phyloP scores from a whole-genome alignment of 345 rosid species.

The Clarkia xantiana region DNA sequence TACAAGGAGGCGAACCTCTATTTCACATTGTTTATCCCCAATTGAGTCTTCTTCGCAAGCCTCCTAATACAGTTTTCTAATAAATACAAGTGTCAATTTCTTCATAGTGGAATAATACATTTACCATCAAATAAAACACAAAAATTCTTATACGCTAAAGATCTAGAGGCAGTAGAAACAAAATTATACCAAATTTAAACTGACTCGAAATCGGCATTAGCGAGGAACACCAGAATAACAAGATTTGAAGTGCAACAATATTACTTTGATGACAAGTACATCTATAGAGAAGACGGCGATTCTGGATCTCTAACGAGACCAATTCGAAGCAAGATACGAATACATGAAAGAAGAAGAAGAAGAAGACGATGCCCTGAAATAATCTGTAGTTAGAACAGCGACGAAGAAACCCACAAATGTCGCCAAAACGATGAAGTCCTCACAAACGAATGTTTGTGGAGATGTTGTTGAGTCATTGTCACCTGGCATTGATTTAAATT shows the following conservation, averaged over 20 bases:
- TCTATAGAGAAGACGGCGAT: slow-evolving; percentile 13
- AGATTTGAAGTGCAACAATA: neutral
- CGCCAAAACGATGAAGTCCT: slow-evolving; percentile 18
- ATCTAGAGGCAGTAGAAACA: no score
- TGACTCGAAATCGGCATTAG: no score
- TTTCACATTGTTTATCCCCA: no score
- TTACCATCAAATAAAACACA: no score
- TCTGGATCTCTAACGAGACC: slow-evolving; percentile 23
- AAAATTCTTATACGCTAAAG: no score
- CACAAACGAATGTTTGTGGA: slow-evolving; percentile 14
- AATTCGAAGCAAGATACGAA: slow-evolving; percentile 20
- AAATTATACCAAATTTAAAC: no score
- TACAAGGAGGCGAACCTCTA: no score
- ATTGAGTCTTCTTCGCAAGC: no score
- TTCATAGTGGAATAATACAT: no score
- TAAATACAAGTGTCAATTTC: no score
- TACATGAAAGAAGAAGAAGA: slow-evolving; percentile 19
- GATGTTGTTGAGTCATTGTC: slow-evolving; percentile 19
- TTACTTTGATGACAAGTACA: neutral
- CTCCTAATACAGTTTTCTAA: no score
- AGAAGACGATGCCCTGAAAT: slow-evolving; percentile 30
- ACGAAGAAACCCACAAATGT: slow-evolving; percentile 23
- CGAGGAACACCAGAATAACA: neutral
- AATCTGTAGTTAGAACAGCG: slow-evolving; percentile 23
- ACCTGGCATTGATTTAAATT: slow-evolving; percentile 3